Evolutionary conservation across 495 filamentous ascomycete genomes (phyloP).

Genomic region (Astrothelium subdiscretum): DNA sequence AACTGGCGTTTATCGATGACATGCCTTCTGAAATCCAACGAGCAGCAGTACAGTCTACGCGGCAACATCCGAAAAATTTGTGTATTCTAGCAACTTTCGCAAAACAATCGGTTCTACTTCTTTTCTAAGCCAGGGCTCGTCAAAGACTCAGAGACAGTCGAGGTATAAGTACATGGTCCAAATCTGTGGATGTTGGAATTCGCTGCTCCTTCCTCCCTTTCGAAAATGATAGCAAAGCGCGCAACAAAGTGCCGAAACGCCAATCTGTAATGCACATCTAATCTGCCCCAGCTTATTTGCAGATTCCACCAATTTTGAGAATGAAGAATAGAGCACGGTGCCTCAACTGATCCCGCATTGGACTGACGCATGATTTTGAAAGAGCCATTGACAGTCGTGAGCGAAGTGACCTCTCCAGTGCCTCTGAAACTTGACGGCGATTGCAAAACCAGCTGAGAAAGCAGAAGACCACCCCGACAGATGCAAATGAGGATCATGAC

Average conservation of each 20-base stretch:
- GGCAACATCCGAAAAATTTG: no score
- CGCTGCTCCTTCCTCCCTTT: background rate
- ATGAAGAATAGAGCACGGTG: background rate
- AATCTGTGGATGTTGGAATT: background rate
- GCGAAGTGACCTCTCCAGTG: background rate
- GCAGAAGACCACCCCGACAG: background rate
- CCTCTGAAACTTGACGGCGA: background rate
- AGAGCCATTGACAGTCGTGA: background rate
- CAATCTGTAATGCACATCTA: background rate
- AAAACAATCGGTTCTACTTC: background rate
- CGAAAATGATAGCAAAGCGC: background rate
- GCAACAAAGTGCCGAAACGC: background rate
- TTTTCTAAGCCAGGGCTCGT: background rate
- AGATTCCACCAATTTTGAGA: background rate
- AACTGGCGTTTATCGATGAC: no score
- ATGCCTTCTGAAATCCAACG: no score
- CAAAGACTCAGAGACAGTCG: background rate
- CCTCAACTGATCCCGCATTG: background rate
- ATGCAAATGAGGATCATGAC: background rate
- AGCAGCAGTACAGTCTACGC: no score
- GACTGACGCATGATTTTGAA: background rate
- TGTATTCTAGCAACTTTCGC: background rate
- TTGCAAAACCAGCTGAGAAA: slow-evolving; percentile 2
- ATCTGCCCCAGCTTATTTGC: background rate
- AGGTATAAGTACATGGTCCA: background rate